A percentile compares a stretch with the other conserved stretches of the same genome.
Conservation (phyloP, 2,329 filamentous ascomycete genomes). For the Plectosphaerella sp. region DNA sequence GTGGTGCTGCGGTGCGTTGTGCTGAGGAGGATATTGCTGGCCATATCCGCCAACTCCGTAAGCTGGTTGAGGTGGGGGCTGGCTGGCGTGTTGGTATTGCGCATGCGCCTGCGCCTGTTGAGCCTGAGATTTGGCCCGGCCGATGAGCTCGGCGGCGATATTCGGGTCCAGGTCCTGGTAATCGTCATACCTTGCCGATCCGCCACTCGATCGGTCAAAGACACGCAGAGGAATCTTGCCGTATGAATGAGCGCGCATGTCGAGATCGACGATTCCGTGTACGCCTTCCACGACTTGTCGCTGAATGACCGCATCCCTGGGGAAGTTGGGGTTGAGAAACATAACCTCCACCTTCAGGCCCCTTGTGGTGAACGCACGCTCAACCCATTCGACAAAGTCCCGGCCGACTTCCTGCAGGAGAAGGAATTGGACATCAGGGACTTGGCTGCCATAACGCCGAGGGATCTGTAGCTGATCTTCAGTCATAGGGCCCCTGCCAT, state of each 20-base stretch:
- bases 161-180: conserved; percentile 78
- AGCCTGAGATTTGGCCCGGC: conserved; percentile 58
- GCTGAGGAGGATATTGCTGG: conserved; percentile 3
- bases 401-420: conserved; percentile 72
- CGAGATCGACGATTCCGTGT: conserved; percentile 75
- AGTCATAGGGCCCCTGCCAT: conserved; percentile 41
- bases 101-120: conserved; percentile 17
- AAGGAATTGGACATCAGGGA: conserved; percentile 87
- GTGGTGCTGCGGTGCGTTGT: conserved; percentile 13
- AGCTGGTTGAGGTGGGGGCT: conserved; percentile 6
- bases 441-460: conserved; percentile 64
- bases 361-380: conserved; percentile 67
- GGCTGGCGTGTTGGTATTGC: neutral
- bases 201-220: conserved; percentile 75
- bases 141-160: conserved; percentile 76
- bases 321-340: conserved; percentile 71
- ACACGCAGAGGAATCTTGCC: conserved; percentile 78
- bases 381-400: conserved; percentile 79
- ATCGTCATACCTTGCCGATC: conserved; percentile 75
- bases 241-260: conserved; percentile 61
- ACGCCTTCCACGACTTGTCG: conserved; percentile 87
- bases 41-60: conserved; percentile 17
- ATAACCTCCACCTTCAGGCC: conserved; percentile 75
- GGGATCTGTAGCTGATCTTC: conserved; percentile 66
- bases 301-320: conserved; percentile 66